Conservation (phyloP, 2,329 filamentous ascomycete genomes). For the Curvularia eragrostidis region DNA sequence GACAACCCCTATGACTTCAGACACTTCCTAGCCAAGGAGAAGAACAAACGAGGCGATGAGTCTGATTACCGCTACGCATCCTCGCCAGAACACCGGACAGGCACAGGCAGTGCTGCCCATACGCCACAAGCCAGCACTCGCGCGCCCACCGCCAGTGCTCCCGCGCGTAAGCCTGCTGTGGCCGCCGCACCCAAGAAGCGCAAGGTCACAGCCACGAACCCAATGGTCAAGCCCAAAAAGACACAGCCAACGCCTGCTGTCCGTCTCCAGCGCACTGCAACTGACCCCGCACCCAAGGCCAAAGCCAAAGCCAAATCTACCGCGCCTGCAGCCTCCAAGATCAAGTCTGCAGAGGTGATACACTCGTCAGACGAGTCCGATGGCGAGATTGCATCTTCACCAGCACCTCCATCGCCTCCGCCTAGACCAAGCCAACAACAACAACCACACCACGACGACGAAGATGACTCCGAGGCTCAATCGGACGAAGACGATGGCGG, state of each 20-base stretch:
- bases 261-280: slow-evolving; percentile 46
- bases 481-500: slow-evolving; percentile 36
- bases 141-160: slow-evolving; percentile 19
- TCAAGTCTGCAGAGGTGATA: slow-evolving; percentile 44
- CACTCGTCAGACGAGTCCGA: slow-evolving; percentile 43
- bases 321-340: slow-evolving; percentile 35
- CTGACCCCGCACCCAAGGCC: slow-evolving; percentile 22
- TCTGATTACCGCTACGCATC: slow-evolving; percentile 36
- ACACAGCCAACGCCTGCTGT: slow-evolving; percentile 36
- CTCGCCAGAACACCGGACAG: slow-evolving; percentile 41
- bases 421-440: slow-evolving; percentile 15
- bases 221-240: slow-evolving; percentile 37
- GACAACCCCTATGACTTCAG: slow-evolving; percentile 59
- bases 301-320: slow-evolving; percentile 29
- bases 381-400: slow-evolving; percentile 21
- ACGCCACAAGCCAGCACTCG: slow-evolving; percentile 39
- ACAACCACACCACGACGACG: slow-evolving; percentile 16
- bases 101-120: slow-evolving; percentile 38
- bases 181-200: slow-evolving; percentile 38
- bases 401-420: slow-evolving; percentile 25
- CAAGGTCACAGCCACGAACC: slow-evolving; percentile 33
- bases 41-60: slow-evolving; percentile 44
- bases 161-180: slow-evolving; percentile 20
- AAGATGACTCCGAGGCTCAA: slow-evolving; percentile 32
- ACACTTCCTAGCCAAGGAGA: slow-evolving; percentile 51